phyloP scores from a whole-genome alignment of 1,139 yeast genomes.

The Arxiozyma heterogenica region DNA sequence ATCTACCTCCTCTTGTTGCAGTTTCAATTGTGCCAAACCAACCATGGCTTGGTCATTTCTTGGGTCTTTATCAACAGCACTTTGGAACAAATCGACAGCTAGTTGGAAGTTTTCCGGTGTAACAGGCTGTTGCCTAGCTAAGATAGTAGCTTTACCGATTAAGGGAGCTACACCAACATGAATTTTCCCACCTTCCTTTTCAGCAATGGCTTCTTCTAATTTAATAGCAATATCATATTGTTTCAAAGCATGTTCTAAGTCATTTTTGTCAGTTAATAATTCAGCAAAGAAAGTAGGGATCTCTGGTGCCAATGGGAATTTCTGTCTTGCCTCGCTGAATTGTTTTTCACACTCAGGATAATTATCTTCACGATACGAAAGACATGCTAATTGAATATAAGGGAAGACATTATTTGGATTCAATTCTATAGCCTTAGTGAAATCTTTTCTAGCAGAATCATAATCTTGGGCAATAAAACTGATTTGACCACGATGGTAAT shows the following conservation, averaged over 20 bases:
- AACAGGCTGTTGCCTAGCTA: slow-evolving; percentile 44
- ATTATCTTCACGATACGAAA: slow-evolving; percentile 75
- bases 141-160: slow-evolving; percentile 77
- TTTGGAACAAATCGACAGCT: slow-evolving; percentile 59
- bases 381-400: slow-evolving; percentile 87
- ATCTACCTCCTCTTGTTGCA: slow-evolving; percentile 73
- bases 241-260: slow-evolving; percentile 59
- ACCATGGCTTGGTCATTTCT: slow-evolving; percentile 82
- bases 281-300: slow-evolving; percentile 95
- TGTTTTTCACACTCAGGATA: slow-evolving; percentile 51
- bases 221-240: slow-evolving; percentile 84
- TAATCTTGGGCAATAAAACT: slow-evolving; percentile 73
- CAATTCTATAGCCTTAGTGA: slow-evolving; percentile 63
- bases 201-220: slow-evolving; percentile 41
- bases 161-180: slow-evolving; percentile 86
- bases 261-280: slow-evolving; percentile 75
- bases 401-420: slow-evolving; percentile 76
- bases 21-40: slow-evolving; percentile 80
- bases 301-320: slow-evolving; percentile 82
- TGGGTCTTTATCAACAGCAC: slow-evolving; percentile 79
- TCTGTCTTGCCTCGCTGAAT: slow-evolving; percentile 51
- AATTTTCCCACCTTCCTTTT: slow-evolving; percentile 32
- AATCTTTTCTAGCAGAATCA: slow-evolving; percentile 62
- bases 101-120: slow-evolving; percentile 43
- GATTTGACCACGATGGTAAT: slow-evolving; percentile 92